Percentiles rank a stretch among this genome's conserved stretches.
phyloP scores from a whole-genome alignment of 345 rosid genomes.

The Carallia brachiata region DNA sequence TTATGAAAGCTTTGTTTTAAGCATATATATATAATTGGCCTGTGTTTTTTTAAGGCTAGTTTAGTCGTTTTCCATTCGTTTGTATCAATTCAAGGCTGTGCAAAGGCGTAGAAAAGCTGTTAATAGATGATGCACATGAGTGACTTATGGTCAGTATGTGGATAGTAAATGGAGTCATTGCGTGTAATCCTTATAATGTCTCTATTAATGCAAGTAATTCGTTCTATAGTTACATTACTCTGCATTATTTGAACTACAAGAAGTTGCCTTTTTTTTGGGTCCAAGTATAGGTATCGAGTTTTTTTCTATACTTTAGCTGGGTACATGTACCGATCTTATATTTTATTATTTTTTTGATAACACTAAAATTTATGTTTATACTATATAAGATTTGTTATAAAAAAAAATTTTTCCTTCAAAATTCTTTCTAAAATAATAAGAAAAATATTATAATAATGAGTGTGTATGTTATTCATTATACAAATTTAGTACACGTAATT shows the following conservation, averaged over 20 bases:
- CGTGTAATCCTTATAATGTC: background rate
- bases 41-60: background rate
- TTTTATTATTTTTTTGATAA: no score
- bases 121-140: background rate
- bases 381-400: no score
- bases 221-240: background rate
- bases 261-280: no score
- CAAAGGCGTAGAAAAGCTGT: background rate
- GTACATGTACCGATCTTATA: no score
- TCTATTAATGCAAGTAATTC: background rate
- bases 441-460: no score
- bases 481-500: no score
- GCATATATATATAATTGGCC: background rate
- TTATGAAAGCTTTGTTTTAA: background rate
- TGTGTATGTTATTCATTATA: no score
- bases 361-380: no score
- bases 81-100: background rate
- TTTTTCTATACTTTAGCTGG: no score
- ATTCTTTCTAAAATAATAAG: no score
- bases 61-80: background rate
- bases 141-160: background rate
- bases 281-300: no score
- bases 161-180: slow-evolving; percentile 3
- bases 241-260: background rate
- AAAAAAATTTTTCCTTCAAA: no score